Evolutionary conservation across 768 basidiomycete genomes (phyloP), one percentile per base, ranked within the genome.

Genomic region (Hygrocybe coccinea): DNA sequence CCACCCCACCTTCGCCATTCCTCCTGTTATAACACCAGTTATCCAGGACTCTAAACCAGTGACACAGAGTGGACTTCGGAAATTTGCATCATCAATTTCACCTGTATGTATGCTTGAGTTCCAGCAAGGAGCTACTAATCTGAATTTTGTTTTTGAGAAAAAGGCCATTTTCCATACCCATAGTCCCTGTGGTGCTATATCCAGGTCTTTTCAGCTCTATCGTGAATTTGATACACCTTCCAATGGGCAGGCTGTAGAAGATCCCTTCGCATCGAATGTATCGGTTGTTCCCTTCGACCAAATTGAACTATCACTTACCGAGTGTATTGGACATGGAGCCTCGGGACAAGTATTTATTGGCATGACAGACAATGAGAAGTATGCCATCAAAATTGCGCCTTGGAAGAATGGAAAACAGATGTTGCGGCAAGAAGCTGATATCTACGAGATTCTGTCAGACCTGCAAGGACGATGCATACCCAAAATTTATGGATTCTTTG

Each of bases 241-340:
- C 45, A 47, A 47, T 47, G 45, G 14, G 45, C 38, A 39, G 38
- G 11, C 38, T 39, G 38, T 4, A 19, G 38, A 39, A 39, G 38
- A 3, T 39, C 38, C 38, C 3, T 39, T 39, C 3, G 45, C 45
- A 47, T 47, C 45, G 5, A 47, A 47, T 47, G 45, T n/a, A 47
- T 47, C 45, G n/a, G 5, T 47, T 47, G 45, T 47, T 47, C 45
- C 45, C 5, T 47, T 47, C 45, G n/a, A 47, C 3, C 45, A 47
- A 47, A 47, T 47, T 47, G 45, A 47, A 47, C 4, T 47, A 47
- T 47, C 45, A n/a, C 45, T 47, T n/a, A 47, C 45, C 14, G 45
- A 47, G 45, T 47, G 45, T 47, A 47, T 47, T 47, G 45, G 45
- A 47, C 45, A 47, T n/a, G 45, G 45, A 47, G 45, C 45, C 45